Evolutionary conservation across 371 early-diverging fungal species (phyloP), one percentile per base, ranked within the genome.

Genomic region (Mortierella sp.): DNA sequence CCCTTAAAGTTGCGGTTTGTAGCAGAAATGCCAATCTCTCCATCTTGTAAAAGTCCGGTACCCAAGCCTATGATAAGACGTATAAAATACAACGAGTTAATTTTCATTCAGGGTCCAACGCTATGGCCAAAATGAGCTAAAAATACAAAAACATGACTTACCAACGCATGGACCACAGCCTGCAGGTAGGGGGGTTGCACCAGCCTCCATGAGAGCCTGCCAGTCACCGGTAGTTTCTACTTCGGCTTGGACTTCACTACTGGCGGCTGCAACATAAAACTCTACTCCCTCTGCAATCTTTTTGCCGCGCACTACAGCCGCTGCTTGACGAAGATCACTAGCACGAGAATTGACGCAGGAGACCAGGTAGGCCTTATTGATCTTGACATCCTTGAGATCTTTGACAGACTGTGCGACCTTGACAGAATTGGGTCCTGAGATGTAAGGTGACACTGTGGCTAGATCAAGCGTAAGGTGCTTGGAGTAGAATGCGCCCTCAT

Each of bases 1-100:
- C 98, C 98, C 88, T 97, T 97, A 85, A 95, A 98, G 86, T 98
- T 98, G 59, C 98, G 92, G 85, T 98, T 98, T 39, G 98, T 97
- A 20, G 98, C 97, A 28, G 97, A 96, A 52, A 98, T 97, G 60
- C 97, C 97, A 5, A 97, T 95, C 86, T 97, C 97, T 24, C 94
- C 94, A 83, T 97, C 97, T 86, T 95, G 89, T 59, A 97, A 88
- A 73, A 97, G 86, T 60, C 97, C 98, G 9, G 90, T 90, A 37
- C 97, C 97, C 14, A 97, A 88, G 26, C 96, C 91, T 88, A 76
- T 3, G 26, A 70, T 22, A 20, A 55, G 14, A 9, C n/a, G 20
- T 30, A 0, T 47, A 14, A 49, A 49, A 49, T 6, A 20, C 18
- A 49, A 20, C 20, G 28, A 26, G 24, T 55, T 26, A 55, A 55